These are phyloP conservation scores for Phyllosticta citrichinensis DNA, from an alignment of 2,329 filamentous ascomycete species.

Conservation along the genomic window DNA sequence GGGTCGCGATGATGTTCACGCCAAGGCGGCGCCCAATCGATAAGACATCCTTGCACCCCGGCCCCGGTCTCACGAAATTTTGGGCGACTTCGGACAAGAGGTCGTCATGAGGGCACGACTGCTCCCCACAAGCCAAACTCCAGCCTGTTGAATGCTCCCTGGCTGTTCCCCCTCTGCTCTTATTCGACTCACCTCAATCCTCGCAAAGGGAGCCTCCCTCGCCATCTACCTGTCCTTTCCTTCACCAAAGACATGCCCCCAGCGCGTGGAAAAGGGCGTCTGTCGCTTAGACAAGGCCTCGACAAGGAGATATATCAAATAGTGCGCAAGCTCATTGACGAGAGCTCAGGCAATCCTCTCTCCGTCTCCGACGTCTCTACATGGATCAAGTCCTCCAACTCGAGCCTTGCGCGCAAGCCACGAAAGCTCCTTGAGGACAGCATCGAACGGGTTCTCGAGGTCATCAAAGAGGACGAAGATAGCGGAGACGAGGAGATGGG, in stretches of 20 bases:
- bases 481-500: slow-evolving; percentile 46
- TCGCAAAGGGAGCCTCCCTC: background rate
- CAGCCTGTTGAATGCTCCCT: background rate
- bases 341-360: slow-evolving; percentile 43
- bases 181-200: background rate
- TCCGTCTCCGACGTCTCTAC: slow-evolving; percentile 61
- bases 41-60: background rate
- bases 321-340: slow-evolving; percentile 64
- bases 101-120: background rate
- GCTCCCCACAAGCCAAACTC: background rate
- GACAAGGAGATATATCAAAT: slow-evolving; percentile 59
- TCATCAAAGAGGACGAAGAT: slow-evolving; percentile 55
- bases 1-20: background rate
- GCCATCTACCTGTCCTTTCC: background rate
- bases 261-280: slow-evolving; percentile 14
- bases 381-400: slow-evolving; percentile 75
- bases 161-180: background rate
- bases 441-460: slow-evolving; percentile 70
- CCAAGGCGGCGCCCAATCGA: background rate
- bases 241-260: background rate
- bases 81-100: background rate
- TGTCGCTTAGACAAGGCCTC: slow-evolving; percentile 27
- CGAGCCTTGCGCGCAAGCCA: slow-evolving; percentile 69
- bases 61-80: background rate
- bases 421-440: slow-evolving; percentile 75